These are phyloP conservation scores for Trichocladium uniseriatum DNA, from an alignment of 495 filamentous ascomycete genomes.

Conservation along the genomic window DNA sequence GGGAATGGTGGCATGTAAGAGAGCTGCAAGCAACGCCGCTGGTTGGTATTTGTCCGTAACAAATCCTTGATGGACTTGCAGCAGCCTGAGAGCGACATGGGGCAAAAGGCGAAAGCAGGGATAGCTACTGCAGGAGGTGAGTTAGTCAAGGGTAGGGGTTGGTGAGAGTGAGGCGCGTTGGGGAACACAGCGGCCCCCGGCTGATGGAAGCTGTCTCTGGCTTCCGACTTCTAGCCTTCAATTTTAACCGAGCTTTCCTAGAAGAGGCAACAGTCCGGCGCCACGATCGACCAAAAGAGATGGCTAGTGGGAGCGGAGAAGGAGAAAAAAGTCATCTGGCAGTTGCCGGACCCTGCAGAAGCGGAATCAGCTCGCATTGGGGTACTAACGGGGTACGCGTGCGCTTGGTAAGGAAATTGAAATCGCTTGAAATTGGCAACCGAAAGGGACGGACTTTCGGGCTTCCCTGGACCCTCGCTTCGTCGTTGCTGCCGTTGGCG, in stretches of 20 bases:
- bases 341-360: slow-evolving; percentile 13
- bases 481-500: background rate
- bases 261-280: slow-evolving; percentile 17
- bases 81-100: no score
- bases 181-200: slow-evolving; percentile 4
- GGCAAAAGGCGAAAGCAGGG: no score
- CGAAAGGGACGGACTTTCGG: no score
- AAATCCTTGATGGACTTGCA: background rate
- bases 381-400: no score
- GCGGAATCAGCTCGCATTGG: background rate
- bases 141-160: slow-evolving; percentile 6
- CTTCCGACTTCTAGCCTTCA: slow-evolving; percentile 1
- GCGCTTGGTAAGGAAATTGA: no score
- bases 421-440: background rate
- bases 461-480: background rate
- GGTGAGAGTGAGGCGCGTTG: slow-evolving; percentile 2
- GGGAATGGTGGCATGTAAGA: no score
- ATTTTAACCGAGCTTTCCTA: slow-evolving; percentile 20
- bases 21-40: no score
- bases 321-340: no score
- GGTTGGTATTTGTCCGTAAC: background rate
- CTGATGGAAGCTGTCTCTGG: slow-evolving; percentile 2
- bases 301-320: background rate
- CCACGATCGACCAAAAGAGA: slow-evolving; percentile 11
- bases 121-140: background rate